Base-by-base conservation (phyloP, 2,329 filamentous ascomycete genomes). In the Penicillium decumbens region DNA sequence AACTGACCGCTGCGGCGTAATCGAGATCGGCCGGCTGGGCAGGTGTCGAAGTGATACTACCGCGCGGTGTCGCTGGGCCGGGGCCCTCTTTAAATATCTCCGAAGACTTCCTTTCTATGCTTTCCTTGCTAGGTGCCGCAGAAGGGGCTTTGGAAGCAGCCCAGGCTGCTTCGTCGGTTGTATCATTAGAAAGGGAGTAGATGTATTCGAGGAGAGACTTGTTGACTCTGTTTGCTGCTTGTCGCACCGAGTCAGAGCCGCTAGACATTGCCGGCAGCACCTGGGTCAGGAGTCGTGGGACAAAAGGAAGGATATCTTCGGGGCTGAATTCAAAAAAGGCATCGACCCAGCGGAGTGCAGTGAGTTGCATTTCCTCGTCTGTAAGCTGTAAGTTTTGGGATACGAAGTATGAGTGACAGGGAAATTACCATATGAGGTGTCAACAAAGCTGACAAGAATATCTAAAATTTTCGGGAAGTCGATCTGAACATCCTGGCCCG, bases 311-410 rank as follows among this genome's bases (percentile, higher is more conserved):
- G 3, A 98, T 95, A 64, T 98, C 93, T 66, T 96, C 93, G 0
- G 93, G 92, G 61, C 91, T 96, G 40, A 98, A 97, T 56, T 97
- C 91, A 59, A 98, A 87, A 67, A 98, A 96, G 51, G 87, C 88
- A 58, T 96, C 90, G 56, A 98, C 90, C 93, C 93, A 98, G 54
- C 89, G 83, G 25, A 98, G 77, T 3, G 91, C 90, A 45, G 95
- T 95, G 33, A 96, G 78, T 39, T 96, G 81, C 56, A 95, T 91
- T 63, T 95, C 89, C 67, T 97, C 90, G 66, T 96, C 91, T 85
- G 66, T 25, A 12, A 18, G 53, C 5, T n/a, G 40, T 65, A 41
- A 65, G 60, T 43, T 20, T 47, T 12, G 49, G 37, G 41, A 41
- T 35, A 39, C 43, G 20, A 33, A 67, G 75, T 61, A 73, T 41